Conservation (phyloP, 2,329 filamentous ascomycete genomes). For the Ophiostoma himal-ulmi region DNA sequence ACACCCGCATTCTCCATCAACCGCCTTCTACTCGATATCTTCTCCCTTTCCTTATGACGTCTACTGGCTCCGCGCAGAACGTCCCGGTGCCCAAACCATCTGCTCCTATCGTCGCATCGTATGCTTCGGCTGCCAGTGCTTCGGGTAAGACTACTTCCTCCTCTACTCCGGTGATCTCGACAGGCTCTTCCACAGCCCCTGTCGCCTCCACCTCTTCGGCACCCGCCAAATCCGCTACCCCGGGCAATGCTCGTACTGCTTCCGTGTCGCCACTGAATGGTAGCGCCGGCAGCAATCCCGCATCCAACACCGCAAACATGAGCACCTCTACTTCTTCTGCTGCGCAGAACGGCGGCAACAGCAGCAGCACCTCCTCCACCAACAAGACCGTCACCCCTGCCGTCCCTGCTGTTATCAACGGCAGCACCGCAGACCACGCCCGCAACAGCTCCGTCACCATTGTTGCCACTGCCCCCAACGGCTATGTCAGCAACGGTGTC, state of each 20-base stretch:
- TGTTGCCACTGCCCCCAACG: constrained; percentile 71
- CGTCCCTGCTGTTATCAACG: constrained; percentile 63
- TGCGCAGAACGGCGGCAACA: constrained; percentile 38
- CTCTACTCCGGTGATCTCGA: constrained; percentile 55
- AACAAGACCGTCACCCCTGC: constrained; percentile 49
- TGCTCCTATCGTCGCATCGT: constrained; percentile 41
- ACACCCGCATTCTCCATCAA: too few species aligned
- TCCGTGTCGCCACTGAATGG: constrained; percentile 79
- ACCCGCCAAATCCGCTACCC: constrained; percentile 38
- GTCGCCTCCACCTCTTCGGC: constrained; percentile 53
- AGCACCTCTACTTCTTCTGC: constrained; percentile 19
- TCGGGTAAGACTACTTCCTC: constrained; percentile 55
- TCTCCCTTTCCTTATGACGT: constrained; percentile 51
- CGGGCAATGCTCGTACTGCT: constrained; percentile 57
- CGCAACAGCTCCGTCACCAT: constrained; percentile 90
- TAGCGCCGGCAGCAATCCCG: constrained; percentile 39
- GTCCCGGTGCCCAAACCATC: constrained; percentile 7
- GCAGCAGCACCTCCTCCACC: constrained; percentile 35
- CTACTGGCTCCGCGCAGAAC: constrained; percentile 45
- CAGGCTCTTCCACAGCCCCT: constrained; percentile 47
- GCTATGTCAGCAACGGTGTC: constrained; percentile 71
- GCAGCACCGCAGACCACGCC: constrained; percentile 61
- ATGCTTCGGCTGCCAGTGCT: constrained; percentile 61
- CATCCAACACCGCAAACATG: constrained; percentile 21
- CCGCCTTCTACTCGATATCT: neutral